Percentiles rank a stretch among this genome's conserved stretches.
Evolutionary conservation across 2,329 filamentous ascomycete species (phyloP).

Genomic region (Macrophomina phaseolina): DNA sequence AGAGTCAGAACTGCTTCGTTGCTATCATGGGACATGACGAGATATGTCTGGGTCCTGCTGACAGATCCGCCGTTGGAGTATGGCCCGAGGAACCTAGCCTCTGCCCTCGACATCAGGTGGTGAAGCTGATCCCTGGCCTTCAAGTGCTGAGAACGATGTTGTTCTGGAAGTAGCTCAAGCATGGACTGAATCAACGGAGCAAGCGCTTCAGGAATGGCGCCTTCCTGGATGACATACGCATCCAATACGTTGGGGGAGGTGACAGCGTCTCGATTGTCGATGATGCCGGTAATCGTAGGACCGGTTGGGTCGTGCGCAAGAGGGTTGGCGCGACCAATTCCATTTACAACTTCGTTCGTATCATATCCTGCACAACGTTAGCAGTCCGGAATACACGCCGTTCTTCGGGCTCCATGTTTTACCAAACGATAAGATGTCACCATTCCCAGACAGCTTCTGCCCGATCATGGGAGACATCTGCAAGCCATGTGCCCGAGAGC

Average conservation of each 20-base stretch:
- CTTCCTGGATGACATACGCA: constrained; percentile 69
- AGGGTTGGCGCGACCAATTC: constrained; percentile 59
- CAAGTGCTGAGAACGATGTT: constrained; percentile 47
- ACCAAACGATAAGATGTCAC: constrained; percentile 68
- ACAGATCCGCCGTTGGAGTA: constrained; percentile 63
- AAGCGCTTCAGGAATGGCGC: constrained; percentile 64
- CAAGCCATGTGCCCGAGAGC: constrained; percentile 55
- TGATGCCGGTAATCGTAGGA: constrained; percentile 67
- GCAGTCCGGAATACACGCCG: too few relatives aligned
- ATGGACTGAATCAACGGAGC: constrained; percentile 62
- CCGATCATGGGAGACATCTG: constrained; percentile 60
- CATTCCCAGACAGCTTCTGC: constrained; percentile 64
- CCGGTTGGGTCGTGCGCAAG: constrained; percentile 61
- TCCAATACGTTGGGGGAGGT: constrained; percentile 57
- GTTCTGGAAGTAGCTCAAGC: constrained; percentile 61
- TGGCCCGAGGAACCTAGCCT: constrained; percentile 64
- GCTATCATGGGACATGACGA: constrained; percentile 72
- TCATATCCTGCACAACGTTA: constrained; percentile 55
- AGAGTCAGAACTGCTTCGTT: constrained; percentile 65
- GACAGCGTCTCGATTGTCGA: constrained; percentile 61
- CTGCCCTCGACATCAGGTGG: constrained; percentile 55
- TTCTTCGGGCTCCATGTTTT: background rate
- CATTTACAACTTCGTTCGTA: constrained; percentile 62
- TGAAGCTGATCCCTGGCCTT: constrained; percentile 52
- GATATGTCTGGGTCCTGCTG: constrained; percentile 66